Base-by-base conservation (phyloP, 306 rosid species). In the Pueraria montana region DNA sequence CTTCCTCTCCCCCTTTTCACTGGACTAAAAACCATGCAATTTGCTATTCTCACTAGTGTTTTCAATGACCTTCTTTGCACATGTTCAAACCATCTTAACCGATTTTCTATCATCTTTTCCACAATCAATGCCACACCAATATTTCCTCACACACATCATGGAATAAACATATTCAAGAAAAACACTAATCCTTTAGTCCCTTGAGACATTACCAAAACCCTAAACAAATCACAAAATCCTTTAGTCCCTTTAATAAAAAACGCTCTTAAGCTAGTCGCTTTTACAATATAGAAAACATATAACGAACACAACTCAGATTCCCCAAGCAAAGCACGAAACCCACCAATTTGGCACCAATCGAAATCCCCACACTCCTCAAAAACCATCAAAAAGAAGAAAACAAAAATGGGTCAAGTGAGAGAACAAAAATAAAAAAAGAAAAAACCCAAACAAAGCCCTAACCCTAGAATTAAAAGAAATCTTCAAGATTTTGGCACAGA, bases 361-460 rank as follows among this genome's bases (percentile, higher is more conserved):
- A 79, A 55, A 40, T 72, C 74, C 42, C 53, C 56, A 70, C 69
- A 75, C 62, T 20, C 43, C 10, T 38, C 0, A 38, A 38, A 38
- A 38, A 8, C 8, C 62, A 80, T 58, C 21, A 59, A 40, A 62
- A 83, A 32, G 55, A 48, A 43, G 1, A 21, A 42, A 0, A 56
- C 42, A 49, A 72, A 82, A 74, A 75, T 38, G 24, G 30, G 43
- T 49, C 64, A 12, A 59, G 1, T 18, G 68, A 46, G n/a, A 21
- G 16, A 76, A 36, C 1, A 48, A 30, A 6, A 26, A 38, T 52
- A 58, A 45, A 58, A 61, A 70, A 79, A 38, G 50, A 45, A 58
- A 61, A 70, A 79, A 38, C 23, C 3, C 13, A 81, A 87, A 45
- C 66, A 76, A 84, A 61, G 70, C 75, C 80, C 74, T 43, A 90